A percentile compares a stretch with the other conserved stretches of the same genome.
These are phyloP conservation scores for Ogataea pilisensis DNA, from an alignment of 805 yeast genomes.

Conservation along the genomic window DNA sequence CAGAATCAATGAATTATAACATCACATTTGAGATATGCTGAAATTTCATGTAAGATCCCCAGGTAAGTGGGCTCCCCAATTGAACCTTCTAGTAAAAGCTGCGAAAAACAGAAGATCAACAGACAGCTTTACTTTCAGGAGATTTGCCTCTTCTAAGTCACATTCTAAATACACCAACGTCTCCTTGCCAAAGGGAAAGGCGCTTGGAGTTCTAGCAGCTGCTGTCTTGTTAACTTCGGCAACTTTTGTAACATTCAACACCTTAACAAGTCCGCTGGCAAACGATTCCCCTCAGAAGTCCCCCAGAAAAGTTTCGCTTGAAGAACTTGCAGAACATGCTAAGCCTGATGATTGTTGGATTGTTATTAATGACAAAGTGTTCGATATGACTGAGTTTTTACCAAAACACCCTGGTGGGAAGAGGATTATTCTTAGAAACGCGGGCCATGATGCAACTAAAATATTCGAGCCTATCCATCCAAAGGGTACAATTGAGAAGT, in stretches of 20 bases:
- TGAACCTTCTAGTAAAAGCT: too few species aligned
- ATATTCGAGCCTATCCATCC: slow-evolving; percentile 90
- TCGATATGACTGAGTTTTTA: slow-evolving; percentile 64
- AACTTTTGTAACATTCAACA: neutral
- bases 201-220: too few species aligned
- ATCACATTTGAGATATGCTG: too few species aligned
- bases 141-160: too few species aligned
- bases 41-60: too few species aligned
- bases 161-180: too few species aligned
- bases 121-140: too few species aligned
- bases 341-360: slow-evolving; percentile 74
- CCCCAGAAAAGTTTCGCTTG: slow-evolving; percentile 24
- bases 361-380: slow-evolving; percentile 71
- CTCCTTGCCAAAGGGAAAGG: too few species aligned
- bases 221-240: slow-evolving; percentile 4
- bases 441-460: slow-evolving; percentile 54
- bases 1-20: too few species aligned
- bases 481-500: slow-evolving; percentile 70
- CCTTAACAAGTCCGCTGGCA: neutral
- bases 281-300: slow-evolving; percentile 8
- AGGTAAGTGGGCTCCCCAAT: too few species aligned
- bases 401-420: slow-evolving; percentile 49
- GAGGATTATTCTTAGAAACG: slow-evolving; percentile 38
- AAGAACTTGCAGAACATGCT: slow-evolving; percentile 49
- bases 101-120: too few species aligned